These are phyloP conservation scores for Rhizopus microsporus DNA, from an alignment of 371 early-diverging fungal genomes.

Conservation along the genomic window DNA sequence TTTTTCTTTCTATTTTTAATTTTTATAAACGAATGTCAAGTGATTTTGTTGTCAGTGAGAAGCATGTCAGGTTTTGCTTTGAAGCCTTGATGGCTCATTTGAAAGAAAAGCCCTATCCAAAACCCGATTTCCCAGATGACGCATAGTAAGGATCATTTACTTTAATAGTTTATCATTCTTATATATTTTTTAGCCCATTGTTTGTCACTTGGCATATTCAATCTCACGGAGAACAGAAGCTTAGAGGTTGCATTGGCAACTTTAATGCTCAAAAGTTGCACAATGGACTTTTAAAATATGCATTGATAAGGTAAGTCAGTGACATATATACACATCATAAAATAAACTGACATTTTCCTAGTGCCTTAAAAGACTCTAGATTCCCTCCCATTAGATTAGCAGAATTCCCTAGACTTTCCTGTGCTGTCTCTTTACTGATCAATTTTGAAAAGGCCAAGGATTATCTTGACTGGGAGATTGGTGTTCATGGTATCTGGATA, in stretches of 20 bases:
- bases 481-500: constrained; percentile 91
- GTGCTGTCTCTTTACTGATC: constrained; percentile 82
- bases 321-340: not conserved
- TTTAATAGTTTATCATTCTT: not conserved
- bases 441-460: constrained; percentile 78
- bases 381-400: constrained; percentile 73
- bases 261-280: constrained; percentile 76
- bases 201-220: constrained; percentile 85
- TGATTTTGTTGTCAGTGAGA: constrained; percentile 21
- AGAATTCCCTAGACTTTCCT: constrained; percentile 70
- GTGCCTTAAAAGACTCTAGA: constrained; percentile 81
- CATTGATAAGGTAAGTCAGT: constrained; percentile 68
- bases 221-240: constrained; percentile 40
- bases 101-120: constrained; percentile 31
- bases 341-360: constrained; percentile 20
- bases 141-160: constrained; percentile 49
- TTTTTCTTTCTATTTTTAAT: constrained; percentile 7
- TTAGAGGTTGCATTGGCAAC: constrained; percentile 95
- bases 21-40: constrained; percentile 2
- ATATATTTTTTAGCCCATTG: constrained; percentile 59
- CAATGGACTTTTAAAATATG: constrained; percentile 79
- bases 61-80: constrained; percentile 79
- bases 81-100: constrained; percentile 63
- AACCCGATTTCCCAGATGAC: constrained; percentile 52
- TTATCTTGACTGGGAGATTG: constrained; percentile 90